phyloP scores from a whole-genome alignment of 2,329 filamentous ascomycete genomes.

The Seiridium unicorne region DNA sequence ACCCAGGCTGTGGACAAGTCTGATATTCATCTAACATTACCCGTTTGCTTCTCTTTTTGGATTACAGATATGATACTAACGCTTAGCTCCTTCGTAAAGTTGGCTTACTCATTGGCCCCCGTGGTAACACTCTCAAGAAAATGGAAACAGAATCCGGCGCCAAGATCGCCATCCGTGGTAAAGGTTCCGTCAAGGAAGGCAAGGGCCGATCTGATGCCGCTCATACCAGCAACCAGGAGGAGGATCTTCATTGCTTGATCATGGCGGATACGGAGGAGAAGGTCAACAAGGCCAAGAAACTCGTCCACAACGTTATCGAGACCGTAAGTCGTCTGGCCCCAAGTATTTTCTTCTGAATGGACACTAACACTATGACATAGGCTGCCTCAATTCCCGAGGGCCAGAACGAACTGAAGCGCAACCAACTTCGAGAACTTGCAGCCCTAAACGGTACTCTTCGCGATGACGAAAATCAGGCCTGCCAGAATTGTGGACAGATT shows the following conservation, averaged over 20 bases:
- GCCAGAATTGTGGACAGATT: constrained; percentile 98
- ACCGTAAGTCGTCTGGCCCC: constrained; percentile 61
- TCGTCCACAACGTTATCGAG: constrained; percentile 98
- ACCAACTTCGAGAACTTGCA: constrained; percentile 95
- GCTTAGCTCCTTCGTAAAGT: constrained; percentile 90
- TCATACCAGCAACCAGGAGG: constrained; percentile 99
- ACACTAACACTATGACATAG: constrained; percentile 41
- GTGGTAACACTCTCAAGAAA: constrained; percentile 99
- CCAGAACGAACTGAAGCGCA: constrained; percentile 98
- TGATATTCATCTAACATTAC: constrained; percentile 32
- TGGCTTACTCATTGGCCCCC: constrained; percentile 98
- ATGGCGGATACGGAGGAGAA: constrained; percentile 99
- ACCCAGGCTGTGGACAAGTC: constrained; percentile 21
- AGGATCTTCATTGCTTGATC: constrained; percentile 97
- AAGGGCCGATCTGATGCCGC: constrained; percentile 98
- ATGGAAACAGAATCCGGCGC: constrained; percentile 97
- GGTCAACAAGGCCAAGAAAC: constrained; percentile 97
- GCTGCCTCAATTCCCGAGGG: constrained; percentile 98
- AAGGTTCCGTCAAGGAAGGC: constrained; percentile 99
- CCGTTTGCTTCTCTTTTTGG: constrained; percentile 10
- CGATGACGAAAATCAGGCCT: constrained; percentile 98
- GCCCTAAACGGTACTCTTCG: constrained; percentile 98
- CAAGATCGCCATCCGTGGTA: constrained; percentile 99
- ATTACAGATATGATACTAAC: constrained; percentile 68
- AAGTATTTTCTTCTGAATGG: not conserved